phyloP scores from a whole-genome alignment of 192 early-diverging fungal genomes.

The Gigaspora rosea region DNA sequence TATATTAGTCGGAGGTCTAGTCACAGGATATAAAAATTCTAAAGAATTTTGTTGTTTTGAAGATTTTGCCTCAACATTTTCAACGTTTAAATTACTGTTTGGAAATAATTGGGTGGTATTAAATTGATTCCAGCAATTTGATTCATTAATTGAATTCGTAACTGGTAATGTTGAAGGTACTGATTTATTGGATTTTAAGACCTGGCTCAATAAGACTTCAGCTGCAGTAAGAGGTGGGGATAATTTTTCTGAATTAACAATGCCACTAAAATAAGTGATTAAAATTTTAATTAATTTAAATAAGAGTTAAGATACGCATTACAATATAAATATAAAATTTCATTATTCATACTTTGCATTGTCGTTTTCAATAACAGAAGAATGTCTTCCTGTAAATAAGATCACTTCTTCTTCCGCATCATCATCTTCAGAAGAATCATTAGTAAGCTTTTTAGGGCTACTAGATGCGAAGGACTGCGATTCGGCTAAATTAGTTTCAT shows the following conservation, averaged over 20 bases:
- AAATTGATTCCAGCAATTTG: constrained; percentile 23
- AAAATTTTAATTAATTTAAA: background rate
- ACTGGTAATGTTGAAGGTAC: background rate
- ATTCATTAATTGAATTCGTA: background rate
- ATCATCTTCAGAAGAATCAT: constrained; percentile 22
- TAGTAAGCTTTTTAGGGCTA: constrained; percentile 8
- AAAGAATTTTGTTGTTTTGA: background rate
- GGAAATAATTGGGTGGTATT: constrained; percentile 22
- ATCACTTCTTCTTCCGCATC: constrained; percentile 50
- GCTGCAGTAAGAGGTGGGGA: background rate
- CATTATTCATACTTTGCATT: background rate
- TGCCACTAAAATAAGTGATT: background rate
- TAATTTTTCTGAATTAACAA: background rate
- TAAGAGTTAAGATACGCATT: background rate
- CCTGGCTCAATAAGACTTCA: constrained; percentile 19
- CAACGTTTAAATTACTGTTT: background rate
- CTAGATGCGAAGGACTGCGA: constrained; percentile 23
- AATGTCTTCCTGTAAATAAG: constrained; percentile 43
- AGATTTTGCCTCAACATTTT: background rate
- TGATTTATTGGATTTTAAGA: constrained; percentile 2
- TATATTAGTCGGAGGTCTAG: background rate
- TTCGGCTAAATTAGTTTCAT: background rate
- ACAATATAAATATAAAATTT: background rate
- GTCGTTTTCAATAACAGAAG: background rate
- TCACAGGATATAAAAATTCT: background rate